Evolutionary conservation across 768 basidiomycete genomes (phyloP), one percentile per base, ranked within the genome.

Genomic region (Leucogyrophana mollusca): DNA sequence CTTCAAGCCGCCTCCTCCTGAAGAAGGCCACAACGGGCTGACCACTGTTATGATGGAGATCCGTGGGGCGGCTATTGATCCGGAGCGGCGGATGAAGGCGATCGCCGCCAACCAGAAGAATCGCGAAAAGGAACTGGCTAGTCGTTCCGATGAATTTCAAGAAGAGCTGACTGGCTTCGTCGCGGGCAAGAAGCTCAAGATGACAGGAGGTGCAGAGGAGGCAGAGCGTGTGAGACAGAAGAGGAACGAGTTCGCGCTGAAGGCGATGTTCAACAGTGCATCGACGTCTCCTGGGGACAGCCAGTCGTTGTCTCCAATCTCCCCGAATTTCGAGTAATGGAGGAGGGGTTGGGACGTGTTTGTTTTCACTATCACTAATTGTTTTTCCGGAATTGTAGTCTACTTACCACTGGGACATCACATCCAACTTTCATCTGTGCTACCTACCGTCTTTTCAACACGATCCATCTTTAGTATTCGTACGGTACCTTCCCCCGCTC

Each of bases 151-250:
- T 64, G 92, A 90, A 54, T 83, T 97, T 66, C 80, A 91, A 55
- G 73, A 76, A 11, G 95, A 98, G 72, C 61, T 99, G 55, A 66
- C 70, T 36, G 91, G 88, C 4, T 97, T 98, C 66, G 94, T 99
- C 43, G 77, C 71, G 4, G 81, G 83, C 50, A 89, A 88, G 75
- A 94, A 87, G 71, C 69, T 99, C 64, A 90, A 83, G 75, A 87
- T 93, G 89, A 99, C 94, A 14, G 95, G 94, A 21, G 94, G 93
- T 11, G 87, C 91, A 18, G 91, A 94, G 65, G 92, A 95, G 70
- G 78, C 73, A 18, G 95, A 99, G 70, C 76, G 95, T 46, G 77
- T 94, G 55, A 73, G 94, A 56, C 87, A 93, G 73, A 82, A 81
- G 62, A 74, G 83, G 65, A 91, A 89, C 60, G 93, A 94, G 43